Conservation (phyloP, 129 eudicot genomes). For the Deinandra increscens region DNA sequence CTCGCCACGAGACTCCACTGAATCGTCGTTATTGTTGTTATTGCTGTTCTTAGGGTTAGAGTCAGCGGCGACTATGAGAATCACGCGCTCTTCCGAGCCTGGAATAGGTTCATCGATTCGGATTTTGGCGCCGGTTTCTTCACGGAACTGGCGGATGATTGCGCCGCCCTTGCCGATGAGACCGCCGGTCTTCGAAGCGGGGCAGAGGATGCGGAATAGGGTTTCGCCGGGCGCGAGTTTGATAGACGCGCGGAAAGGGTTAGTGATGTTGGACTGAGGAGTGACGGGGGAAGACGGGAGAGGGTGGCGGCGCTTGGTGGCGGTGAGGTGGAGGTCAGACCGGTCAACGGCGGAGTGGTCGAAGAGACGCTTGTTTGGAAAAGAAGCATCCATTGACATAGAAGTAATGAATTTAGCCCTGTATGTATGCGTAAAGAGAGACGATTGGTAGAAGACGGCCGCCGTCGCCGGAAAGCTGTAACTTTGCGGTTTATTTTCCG, state of each 20-base stretch:
- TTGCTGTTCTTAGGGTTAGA: slow-evolving; percentile 28
- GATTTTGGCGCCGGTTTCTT: slow-evolving; percentile 56
- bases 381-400: slow-evolving; percentile 27
- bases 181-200: slow-evolving; percentile 49
- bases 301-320: slow-evolving; percentile 40
- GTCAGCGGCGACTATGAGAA: slow-evolving; percentile 34
- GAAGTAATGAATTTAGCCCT: neutral
- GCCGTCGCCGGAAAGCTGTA: neutral
- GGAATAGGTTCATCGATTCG: slow-evolving; percentile 44
- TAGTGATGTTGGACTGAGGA: slow-evolving; percentile 22
- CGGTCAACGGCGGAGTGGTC: slow-evolving; percentile 35
- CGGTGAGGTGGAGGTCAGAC: slow-evolving; percentile 21
- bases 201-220: slow-evolving; percentile 50
- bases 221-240: slow-evolving; percentile 40
- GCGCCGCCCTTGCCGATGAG: slow-evolving; percentile 58
- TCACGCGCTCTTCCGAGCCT: slow-evolving; percentile 51
- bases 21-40: slow-evolving; percentile 15
- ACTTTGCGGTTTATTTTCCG: too few species aligned
- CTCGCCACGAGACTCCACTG: slow-evolving; percentile 9
- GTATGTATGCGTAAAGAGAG: too few species aligned
- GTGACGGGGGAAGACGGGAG: slow-evolving; percentile 32
- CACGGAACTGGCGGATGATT: slow-evolving; percentile 45
- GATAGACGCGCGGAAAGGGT: slow-evolving; percentile 23
- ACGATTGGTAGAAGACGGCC: too few species aligned
- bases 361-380: slow-evolving; percentile 27